Conservation (phyloP, 2,329 filamentous ascomycete species). For the Arthrocladium fulminans region DNA sequence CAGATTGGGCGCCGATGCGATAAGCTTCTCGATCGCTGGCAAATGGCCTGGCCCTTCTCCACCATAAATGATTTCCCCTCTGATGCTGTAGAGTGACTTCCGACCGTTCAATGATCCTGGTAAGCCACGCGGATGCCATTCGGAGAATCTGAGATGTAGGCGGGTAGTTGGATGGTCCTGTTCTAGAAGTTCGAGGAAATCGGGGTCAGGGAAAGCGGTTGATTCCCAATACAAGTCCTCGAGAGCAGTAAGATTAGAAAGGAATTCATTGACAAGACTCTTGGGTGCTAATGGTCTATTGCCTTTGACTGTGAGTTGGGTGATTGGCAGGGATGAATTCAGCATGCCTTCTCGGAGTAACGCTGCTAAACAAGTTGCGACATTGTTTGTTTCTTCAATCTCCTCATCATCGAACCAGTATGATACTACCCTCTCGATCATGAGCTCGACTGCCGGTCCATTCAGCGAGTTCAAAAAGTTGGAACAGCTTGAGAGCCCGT, state of each 20-base stretch:
- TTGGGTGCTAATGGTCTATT: not conserved
- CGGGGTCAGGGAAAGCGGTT: not conserved
- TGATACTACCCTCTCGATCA: not conserved
- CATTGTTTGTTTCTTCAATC: not conserved
- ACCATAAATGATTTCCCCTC: not conserved
- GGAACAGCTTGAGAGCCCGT: not conserved
- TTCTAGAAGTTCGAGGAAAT: not conserved
- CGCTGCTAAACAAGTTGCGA: not conserved
- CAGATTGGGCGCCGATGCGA: not conserved
- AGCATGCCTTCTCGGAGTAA: not conserved
- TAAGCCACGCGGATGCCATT: too few relatives aligned
- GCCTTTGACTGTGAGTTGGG: not conserved
- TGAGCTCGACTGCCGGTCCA: not conserved
- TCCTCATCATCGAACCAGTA: too few relatives aligned
- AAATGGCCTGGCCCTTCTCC: not conserved
- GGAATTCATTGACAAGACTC: not conserved
- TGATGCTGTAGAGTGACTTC: not conserved
- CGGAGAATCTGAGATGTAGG: not conserved
- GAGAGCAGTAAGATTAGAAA: not conserved
- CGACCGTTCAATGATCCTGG: not conserved
- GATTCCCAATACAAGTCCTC: not conserved
- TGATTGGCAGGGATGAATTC: not conserved
- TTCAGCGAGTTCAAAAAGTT: not conserved
- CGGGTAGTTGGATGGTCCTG: not conserved
- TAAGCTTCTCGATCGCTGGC: not conserved